Conservation (phyloP, 208 protist genomes). For the Strigomonas oncopelti region DNA sequence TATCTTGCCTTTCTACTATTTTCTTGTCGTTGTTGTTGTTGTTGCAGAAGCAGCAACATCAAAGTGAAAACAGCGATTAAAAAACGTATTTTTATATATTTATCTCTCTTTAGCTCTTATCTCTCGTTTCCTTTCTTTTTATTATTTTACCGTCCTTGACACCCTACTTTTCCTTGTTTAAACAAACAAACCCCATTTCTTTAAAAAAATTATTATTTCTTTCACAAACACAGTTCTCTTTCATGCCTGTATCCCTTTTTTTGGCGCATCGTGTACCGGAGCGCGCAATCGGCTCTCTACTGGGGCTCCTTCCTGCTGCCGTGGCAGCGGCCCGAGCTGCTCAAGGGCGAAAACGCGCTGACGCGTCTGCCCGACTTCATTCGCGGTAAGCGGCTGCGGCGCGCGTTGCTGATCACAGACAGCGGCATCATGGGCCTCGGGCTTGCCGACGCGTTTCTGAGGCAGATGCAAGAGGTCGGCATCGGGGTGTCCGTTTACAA, state of each 20-base stretch:
- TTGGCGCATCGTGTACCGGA: constrained; percentile 29
- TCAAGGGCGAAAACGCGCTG: constrained; percentile 32
- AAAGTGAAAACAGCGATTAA: neutral
- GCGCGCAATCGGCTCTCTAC: constrained; percentile 28
- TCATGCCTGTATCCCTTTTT: constrained; percentile 37
- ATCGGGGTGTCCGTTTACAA: constrained; percentile 37
- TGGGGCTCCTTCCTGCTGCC: constrained; percentile 25
- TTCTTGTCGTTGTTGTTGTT: constrained; percentile 7
- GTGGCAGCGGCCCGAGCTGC: constrained; percentile 29
- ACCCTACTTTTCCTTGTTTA: no score
- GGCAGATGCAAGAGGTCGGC: constrained; percentile 30
- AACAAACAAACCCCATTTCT: no score
- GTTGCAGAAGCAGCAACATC: neutral
- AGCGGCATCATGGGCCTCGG: constrained; percentile 47
- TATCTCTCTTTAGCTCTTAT: neutral
- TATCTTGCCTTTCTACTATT: neutral
- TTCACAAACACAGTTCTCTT: no score
- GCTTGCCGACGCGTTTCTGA: constrained; percentile 33
- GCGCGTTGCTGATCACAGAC: constrained; percentile 56
- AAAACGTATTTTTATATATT: neutral
- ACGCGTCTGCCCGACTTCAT: constrained; percentile 32
- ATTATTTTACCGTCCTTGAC: neutral
- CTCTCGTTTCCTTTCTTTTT: neutral
- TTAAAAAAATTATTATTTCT: no score
- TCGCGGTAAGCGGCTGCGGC: constrained; percentile 25